Base-by-base conservation (phyloP, 2,329 filamentous ascomycete genomes). In the Didymella pinodella region DNA sequence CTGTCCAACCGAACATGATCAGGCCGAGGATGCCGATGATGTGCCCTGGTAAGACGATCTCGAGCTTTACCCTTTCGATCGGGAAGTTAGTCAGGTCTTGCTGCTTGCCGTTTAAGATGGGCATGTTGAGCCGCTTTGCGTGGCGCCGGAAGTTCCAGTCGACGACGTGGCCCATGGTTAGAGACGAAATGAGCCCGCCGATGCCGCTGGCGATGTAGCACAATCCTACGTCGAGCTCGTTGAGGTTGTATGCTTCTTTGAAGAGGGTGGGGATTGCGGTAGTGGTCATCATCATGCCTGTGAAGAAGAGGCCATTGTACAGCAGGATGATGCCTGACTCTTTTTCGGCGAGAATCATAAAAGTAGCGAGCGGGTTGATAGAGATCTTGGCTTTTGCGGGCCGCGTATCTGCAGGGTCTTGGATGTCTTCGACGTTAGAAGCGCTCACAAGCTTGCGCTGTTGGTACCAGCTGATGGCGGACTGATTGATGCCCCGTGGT, bases 131-230 rank as follows among this genome's bases (percentile, higher is more conserved):
- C 31, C 83, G 82, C 48, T 79, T 81, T 1, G 90, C 90, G 46
- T 88, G 83, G 38, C 89, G 85, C 7, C 86, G 83, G 74, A 91
- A 96, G 73, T 93, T 93, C 82, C 85, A 88, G 74, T 92, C 90
- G 34, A 91, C 82, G 1, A 86, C 48, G 22, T 70, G 66, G 14
- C 73, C 72, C 64, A 70, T 71, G 6, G 69, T 70, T 0, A 75
- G 56, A 0, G 71, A 69, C 0, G 71, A 66, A 4, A 70, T 45
- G 2, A 75, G 62, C 5, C 66, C 67, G 7, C 69, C 72, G 3
- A 69, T 65, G 10, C 72, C 72, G 8, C 65, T 65, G 2, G 72
- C 57, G 14, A 74, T 74, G 54, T 74, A 75, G 50, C 71, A 75
- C 0, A 75, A 63, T 1, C 72, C 72, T 11, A 74, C 54, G 6